phyloP scores from a whole-genome alignment of 2,329 filamentous ascomycete species.

The Herpotrichia juniperi region DNA sequence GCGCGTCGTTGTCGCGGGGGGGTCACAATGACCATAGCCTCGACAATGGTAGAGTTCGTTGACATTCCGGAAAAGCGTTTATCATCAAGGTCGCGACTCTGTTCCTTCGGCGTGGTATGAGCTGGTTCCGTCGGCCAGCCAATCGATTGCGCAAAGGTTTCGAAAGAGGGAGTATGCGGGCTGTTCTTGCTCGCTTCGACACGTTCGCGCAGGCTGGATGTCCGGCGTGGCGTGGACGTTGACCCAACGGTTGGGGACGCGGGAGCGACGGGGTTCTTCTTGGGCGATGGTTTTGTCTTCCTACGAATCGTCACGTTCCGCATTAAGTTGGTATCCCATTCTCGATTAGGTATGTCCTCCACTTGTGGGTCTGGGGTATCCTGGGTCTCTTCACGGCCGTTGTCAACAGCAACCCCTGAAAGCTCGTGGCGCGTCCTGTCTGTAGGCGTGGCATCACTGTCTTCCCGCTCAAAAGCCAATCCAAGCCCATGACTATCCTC shows the following conservation, averaged over 20 bases:
- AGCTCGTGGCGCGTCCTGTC: constrained; percentile 15
- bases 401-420: constrained; percentile 2
- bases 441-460: constrained; percentile 40
- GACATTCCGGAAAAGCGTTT: constrained; percentile 59
- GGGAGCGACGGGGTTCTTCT: constrained; percentile 19
- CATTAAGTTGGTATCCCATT: constrained; percentile 50
- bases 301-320: constrained; percentile 49
- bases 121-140: constrained; percentile 53
- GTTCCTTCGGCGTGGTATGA: constrained; percentile 28
- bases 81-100: constrained; percentile 35
- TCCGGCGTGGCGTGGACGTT: constrained; percentile 25
- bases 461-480: constrained; percentile 41
- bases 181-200: constrained; percentile 40
- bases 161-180: constrained; percentile 48
- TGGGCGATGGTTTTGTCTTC: constrained; percentile 34
- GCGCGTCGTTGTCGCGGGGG: constrained; percentile 52
- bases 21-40: constrained; percentile 61
- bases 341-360: constrained; percentile 39
- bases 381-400: neutral
- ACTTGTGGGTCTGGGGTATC: constrained; percentile 21
- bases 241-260: constrained; percentile 26
- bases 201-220: constrained; percentile 39
- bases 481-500: constrained; percentile 43
- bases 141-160: constrained; percentile 57
- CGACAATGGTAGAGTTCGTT: constrained; percentile 59